Conservation (phyloP, 2,329 filamentous ascomycete genomes). For the Teratosphaeria viscida region DNA sequence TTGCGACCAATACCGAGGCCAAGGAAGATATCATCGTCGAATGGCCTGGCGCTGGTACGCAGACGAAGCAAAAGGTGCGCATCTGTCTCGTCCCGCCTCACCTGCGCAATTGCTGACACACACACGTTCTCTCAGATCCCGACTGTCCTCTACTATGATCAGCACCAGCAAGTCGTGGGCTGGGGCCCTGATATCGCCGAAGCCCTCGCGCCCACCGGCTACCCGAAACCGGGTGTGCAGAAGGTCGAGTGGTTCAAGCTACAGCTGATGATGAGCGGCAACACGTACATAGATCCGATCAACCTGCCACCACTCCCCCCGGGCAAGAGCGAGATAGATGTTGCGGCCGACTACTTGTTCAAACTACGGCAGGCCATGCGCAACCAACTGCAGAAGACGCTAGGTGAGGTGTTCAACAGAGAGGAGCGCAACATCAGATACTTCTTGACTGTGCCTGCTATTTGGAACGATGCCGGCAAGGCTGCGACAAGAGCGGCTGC, state of each 20-base stretch:
- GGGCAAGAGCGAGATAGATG: conserved; percentile 97
- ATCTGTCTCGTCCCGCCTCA: conserved; percentile 3
- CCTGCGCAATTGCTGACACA: not conserved
- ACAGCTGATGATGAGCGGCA: conserved; percentile 95
- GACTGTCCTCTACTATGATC: conserved; percentile 98
- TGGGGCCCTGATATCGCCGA: conserved; percentile 98
- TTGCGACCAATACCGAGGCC: conserved; percentile 90
- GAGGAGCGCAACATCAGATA: conserved; percentile 98
- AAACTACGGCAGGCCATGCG: conserved; percentile 96
- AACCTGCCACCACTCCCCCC: conserved; percentile 94
- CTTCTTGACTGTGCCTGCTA: conserved; percentile 96
- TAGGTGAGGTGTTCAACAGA: conserved; percentile 94
- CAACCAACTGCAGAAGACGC: conserved; percentile 85
- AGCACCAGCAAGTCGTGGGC: conserved; percentile 98
- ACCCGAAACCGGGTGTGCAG: conserved; percentile 94
- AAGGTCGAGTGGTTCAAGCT: conserved; percentile 99
- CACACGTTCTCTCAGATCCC: conserved; percentile 57
- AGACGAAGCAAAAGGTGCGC: conserved; percentile 92
- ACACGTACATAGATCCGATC: conserved; percentile 98
- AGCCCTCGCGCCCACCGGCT: conserved; percentile 89
- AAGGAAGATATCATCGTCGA: conserved; percentile 99
- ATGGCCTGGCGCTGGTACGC: conserved; percentile 94
- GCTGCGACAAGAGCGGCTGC: conserved; percentile 90
- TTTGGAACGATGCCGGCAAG: conserved; percentile 98
- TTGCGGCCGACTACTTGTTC: conserved; percentile 98